phyloP scores from a whole-genome alignment of 2,329 filamentous ascomycete species.

The Orbilia ellipsospora region DNA sequence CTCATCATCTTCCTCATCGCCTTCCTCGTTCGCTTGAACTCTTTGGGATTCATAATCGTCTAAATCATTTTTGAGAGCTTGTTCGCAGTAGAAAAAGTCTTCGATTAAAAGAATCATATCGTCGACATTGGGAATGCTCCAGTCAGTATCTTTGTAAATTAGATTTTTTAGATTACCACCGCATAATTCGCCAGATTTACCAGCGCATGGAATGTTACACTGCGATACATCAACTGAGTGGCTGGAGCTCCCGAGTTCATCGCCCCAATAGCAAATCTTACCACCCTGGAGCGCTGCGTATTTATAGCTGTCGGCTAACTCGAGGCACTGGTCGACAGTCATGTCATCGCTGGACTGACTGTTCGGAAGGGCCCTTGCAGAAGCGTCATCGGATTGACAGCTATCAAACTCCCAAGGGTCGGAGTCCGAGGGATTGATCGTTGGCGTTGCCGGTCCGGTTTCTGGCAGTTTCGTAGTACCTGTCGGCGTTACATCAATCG shows the following conservation, averaged over 20 bases:
- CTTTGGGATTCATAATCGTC: background rate
- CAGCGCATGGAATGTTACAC: no score
- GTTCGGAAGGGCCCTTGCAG: slow-evolving; percentile 1
- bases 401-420: slow-evolving; percentile 18
- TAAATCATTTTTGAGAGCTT: no score
- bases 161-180: no score
- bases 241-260: slow-evolving; percentile 11
- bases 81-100: no score
- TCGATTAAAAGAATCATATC: no score
- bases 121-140: no score
- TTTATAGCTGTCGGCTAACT: slow-evolving; percentile 13
- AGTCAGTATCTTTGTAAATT: no score
- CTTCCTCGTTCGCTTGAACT: slow-evolving; percentile 18
- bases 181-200: no score
- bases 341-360: slow-evolving; percentile 2
- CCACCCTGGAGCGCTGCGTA: slow-evolving; percentile 29
- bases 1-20: slow-evolving; percentile 21
- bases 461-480: background rate
- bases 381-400: slow-evolving; percentile 11
- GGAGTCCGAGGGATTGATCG: slow-evolving; percentile 2
- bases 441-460: background rate
- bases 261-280: slow-evolving; percentile 36
- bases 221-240: background rate
- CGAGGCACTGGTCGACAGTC: slow-evolving; percentile 26
- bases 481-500: slow-evolving; percentile 11